Percentiles rank a stretch among this genome's conserved stretches.
phyloP scores from a whole-genome alignment of 768 basidiomycete genomes.

The Rhizopogon roseolus region DNA sequence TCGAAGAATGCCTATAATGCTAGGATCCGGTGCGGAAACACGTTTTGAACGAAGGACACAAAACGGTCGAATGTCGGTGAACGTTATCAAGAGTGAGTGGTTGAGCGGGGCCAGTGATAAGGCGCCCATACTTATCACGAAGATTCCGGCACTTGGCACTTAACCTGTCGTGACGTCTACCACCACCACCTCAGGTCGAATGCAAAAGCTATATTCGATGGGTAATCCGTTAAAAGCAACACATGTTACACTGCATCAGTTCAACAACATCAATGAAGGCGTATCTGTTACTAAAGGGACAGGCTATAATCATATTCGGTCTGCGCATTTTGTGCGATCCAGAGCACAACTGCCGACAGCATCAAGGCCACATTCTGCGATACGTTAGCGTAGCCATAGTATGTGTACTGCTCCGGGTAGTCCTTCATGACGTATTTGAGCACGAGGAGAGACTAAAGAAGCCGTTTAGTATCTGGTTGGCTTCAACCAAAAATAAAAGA shows the following conservation, averaged over 20 bases:
- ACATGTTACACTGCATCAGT: neutral
- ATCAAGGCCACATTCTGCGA: slow-evolving; percentile 84
- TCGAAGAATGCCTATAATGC: too few species aligned
- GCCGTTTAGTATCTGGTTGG: neutral
- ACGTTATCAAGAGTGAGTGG: too few species aligned
- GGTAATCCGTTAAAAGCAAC: too few species aligned
- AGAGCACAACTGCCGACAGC: slow-evolving; percentile 83
- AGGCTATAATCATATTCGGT: slow-evolving; percentile 94
- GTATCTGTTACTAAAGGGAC: slow-evolving; percentile 41
- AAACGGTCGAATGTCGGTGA: too few species aligned
- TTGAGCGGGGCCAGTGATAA: too few species aligned
- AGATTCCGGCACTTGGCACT: too few species aligned
- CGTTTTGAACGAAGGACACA: too few species aligned
- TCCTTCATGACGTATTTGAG: slow-evolving; percentile 82
- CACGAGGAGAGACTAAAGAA: slow-evolving; percentile 70
- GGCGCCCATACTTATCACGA: too few species aligned
- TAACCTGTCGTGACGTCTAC: too few species aligned
- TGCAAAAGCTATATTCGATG: too few species aligned
- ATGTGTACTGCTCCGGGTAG: slow-evolving; percentile 72
- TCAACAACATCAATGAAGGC: neutral
- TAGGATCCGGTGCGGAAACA: too few species aligned
- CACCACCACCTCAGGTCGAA: too few species aligned
- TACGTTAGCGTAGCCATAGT: slow-evolving; percentile 96
- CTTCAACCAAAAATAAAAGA: neutral
- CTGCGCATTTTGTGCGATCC: slow-evolving; percentile 84